Evolutionary conservation across 306 rosid species (phyloP).

Genomic region (Dalbergia cultrata): DNA sequence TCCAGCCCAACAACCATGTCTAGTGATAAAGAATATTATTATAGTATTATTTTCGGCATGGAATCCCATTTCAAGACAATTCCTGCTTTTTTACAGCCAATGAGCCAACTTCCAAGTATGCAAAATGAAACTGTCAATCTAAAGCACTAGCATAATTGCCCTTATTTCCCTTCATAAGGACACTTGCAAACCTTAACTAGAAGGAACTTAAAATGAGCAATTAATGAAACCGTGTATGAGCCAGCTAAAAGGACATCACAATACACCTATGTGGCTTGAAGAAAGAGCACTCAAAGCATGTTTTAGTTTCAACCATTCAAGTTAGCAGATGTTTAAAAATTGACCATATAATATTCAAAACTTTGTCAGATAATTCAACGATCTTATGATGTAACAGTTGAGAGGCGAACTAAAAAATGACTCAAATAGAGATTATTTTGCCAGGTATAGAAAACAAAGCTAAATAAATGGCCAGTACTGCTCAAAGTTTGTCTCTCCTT

Average conservation of each 20-base stretch:
- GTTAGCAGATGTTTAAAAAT: neutral
- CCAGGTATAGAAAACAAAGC: constrained; percentile 20
- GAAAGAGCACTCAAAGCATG: neutral
- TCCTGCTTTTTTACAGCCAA: neutral
- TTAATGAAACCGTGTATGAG: neutral
- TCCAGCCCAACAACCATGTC: neutral
- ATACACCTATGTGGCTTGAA: neutral
- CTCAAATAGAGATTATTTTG: constrained; percentile 11
- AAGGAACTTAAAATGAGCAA: neutral
- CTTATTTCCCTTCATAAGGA: neutral
- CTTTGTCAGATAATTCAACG: constrained; percentile 13
- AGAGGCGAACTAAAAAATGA: neutral
- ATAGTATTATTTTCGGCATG: neutral
- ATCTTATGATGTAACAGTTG: neutral
- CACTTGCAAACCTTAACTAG: constrained; percentile 2
- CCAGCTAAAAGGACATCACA: neutral
- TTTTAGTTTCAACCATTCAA: constrained; percentile 28
- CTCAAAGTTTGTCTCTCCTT: constrained; percentile 1
- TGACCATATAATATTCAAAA: constrained; percentile 6
- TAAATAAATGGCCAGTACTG: neutral
- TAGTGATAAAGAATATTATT: neutral
- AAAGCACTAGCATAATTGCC: constrained; percentile 8
- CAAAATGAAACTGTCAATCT: constrained; percentile 21
- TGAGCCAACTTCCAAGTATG: constrained; percentile 14
- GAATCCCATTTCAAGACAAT: constrained; percentile 8